Percentiles rank a stretch among this genome's conserved stretches.
phyloP scores from a whole-genome alignment of 2,329 filamentous ascomycete species.

The Davidsoniella virescens region DNA sequence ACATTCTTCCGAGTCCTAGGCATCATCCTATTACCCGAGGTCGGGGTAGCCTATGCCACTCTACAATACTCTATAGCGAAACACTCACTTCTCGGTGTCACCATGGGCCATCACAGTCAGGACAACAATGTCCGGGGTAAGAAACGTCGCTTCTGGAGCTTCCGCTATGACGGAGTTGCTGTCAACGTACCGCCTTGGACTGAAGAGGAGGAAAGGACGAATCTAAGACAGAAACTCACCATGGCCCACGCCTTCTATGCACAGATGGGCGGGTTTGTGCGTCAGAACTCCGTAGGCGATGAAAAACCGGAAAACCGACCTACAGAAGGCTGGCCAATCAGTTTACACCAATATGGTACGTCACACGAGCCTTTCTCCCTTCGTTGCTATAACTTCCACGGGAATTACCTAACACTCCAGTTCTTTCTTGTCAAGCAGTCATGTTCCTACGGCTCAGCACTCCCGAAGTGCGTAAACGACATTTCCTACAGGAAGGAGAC shows the following conservation, averaged over 20 bases:
- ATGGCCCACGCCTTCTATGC: conserved; percentile 19
- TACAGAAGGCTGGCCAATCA: neutral
- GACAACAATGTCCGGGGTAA: too few species aligned
- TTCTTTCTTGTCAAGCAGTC: neutral
- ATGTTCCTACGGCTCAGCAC: conserved; percentile 1
- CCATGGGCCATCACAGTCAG: neutral
- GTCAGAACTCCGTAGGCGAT: neutral
- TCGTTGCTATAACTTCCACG: neutral
- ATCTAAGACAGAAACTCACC: conserved; percentile 15
- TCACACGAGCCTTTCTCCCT: neutral
- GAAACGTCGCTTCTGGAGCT: neutral
- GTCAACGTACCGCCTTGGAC: neutral
- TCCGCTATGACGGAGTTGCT: neutral
- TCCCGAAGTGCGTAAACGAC: neutral
- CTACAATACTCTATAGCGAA: neutral
- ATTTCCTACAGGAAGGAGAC: conserved; percentile 13
- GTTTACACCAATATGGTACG: conserved; percentile 6
- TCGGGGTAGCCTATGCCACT: neutral
- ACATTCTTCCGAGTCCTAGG: neutral
- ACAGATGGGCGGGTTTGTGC: conserved; percentile 19
- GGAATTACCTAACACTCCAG: too few species aligned
- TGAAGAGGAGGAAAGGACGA: neutral
- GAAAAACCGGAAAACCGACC: neutral
- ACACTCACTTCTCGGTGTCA: neutral
- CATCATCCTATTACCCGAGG: neutral